Conservation (phyloP, 1,284 basidiomycete genomes). For the Cryptococcus sp. region DNA sequence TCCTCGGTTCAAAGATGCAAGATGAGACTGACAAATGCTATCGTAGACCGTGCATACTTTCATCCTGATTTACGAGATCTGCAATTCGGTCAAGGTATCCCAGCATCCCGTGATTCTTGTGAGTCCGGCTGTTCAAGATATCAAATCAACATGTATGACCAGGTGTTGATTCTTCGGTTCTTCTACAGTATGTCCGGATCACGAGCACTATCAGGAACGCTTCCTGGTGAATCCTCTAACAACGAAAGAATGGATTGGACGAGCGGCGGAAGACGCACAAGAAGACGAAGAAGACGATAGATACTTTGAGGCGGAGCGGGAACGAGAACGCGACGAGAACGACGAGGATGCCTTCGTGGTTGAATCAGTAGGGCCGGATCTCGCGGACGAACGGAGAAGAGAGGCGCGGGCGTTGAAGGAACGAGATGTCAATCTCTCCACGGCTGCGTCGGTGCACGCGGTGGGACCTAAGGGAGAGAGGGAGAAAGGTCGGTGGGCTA, state of each 20-base stretch:
- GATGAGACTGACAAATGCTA: not conserved
- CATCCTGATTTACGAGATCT: slow-evolving; percentile 36
- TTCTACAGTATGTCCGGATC: slow-evolving; percentile 44
- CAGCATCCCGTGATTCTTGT: slow-evolving; percentile 25
- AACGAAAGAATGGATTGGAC: slow-evolving; percentile 11
- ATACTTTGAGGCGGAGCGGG: slow-evolving; percentile 28
- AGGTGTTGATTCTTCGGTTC: not conserved
- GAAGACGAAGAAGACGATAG: slow-evolving; percentile 31
- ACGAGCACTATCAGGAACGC: slow-evolving; percentile 48
- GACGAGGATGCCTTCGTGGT: slow-evolving; percentile 10
- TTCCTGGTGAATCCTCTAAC: slow-evolving; percentile 39
- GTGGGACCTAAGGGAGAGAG: not conserved
- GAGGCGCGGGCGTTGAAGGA: slow-evolving; percentile 10
- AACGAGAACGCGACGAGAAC: not conserved
- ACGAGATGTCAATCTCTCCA: slow-evolving; percentile 13
- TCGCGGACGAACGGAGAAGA: not conserved
- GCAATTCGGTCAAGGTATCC: slow-evolving; percentile 47
- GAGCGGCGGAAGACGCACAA: slow-evolving; percentile 10
- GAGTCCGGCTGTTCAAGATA: slow-evolving; percentile 10
- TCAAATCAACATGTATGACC: not conserved
- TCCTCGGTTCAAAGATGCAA: too few species aligned
- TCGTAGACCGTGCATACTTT: slow-evolving; percentile 40
- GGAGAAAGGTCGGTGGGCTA: not conserved
- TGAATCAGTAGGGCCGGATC: not conserved
- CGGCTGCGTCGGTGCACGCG: not conserved